Base-by-base conservation (phyloP, 2,329 filamentous ascomycete species). In the Colletotrichum sp. region DNA sequence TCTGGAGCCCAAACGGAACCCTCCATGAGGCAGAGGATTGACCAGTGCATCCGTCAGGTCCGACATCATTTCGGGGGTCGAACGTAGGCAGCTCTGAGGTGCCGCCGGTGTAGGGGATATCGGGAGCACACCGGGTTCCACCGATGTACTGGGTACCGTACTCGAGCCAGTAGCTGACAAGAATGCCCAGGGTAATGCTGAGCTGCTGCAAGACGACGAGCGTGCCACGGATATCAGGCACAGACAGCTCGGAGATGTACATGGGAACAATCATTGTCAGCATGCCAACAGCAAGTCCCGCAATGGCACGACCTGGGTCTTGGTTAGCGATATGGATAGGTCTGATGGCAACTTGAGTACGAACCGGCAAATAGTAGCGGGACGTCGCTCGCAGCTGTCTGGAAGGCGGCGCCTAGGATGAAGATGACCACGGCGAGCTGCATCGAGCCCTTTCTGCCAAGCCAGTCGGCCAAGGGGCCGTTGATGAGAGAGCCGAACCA, bases 401-500 rank as follows among this genome's bases (percentile, higher is more conserved):
- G 88, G 21, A 89, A 81, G 24, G 84, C 82, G 3, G 87, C 86
- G 5, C 88, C 88, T 66, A 89, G 82, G 9, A 83, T 79, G 74
- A 85, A 85, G 71, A 85, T 80, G 57, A 82, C 80, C 4, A 83
- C 82, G 44, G 83, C 84, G 3, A 84, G 63, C 5, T 85, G 77
- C 72, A 86, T 85, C 15, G 82, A 83, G 2, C 83, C 80, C 70
- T 83, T 85, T 24, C 85, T 79, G 2, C 81, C 81, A 44, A 85
- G 71, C 8, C 77, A 79, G 72, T 86, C 84, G 39, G 84, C 84
- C 36, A 86, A 75, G 2, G 86, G 83, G 3, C 86, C 85, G 69
- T 86, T 86, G 76, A 83, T 65, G 32, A 90, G 81, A 5, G 88
- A 89, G 3, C 89, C 89, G 68, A 88, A 80, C 87, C 87, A 89